These are phyloP conservation scores for Venturia pyrina DNA, from an alignment of 2,329 filamentous ascomycete species.

Conservation along the genomic window DNA sequence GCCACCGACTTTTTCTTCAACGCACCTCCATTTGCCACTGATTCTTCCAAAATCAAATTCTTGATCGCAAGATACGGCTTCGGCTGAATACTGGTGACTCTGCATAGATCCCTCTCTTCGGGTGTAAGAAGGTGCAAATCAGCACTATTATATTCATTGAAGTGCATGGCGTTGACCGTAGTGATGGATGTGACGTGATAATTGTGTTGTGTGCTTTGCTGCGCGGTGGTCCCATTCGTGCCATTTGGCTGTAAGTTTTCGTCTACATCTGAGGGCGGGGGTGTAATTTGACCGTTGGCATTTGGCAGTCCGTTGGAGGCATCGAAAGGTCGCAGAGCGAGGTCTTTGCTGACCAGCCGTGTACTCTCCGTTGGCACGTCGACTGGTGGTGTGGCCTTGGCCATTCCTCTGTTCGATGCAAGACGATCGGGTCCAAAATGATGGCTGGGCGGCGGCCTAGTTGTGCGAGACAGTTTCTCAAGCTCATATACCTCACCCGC, in stretches of 20 bases:
- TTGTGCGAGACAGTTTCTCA: conserved; percentile 69
- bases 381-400: conserved; percentile 50
- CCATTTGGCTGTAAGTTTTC: conserved; percentile 40
- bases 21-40: conserved; percentile 75
- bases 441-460: conserved; percentile 55
- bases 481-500: conserved; percentile 86
- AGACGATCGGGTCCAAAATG: conserved; percentile 68
- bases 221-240: conserved; percentile 25
- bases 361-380: conserved; percentile 68
- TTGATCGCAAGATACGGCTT: conserved; percentile 96
- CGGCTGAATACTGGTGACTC: conserved; percentile 71
- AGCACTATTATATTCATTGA: conserved; percentile 53
- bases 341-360: conserved; percentile 66
- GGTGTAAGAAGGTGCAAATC: conserved; percentile 78
- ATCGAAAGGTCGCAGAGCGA: conserved; percentile 48
- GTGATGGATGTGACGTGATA: not conserved
- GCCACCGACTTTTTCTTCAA: conserved; percentile 92
- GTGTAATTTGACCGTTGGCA: conserved; percentile 31
- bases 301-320: not conserved
- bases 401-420: conserved; percentile 53
- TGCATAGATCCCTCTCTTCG: conserved; percentile 80
- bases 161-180: conserved; percentile 35
- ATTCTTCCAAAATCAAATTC: conserved; percentile 81
- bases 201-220: not conserved
- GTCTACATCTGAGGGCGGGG: conserved; percentile 21